phyloP scores from a whole-genome alignment of 2,329 filamentous ascomycete genomes.

The Alternaria sp. region DNA sequence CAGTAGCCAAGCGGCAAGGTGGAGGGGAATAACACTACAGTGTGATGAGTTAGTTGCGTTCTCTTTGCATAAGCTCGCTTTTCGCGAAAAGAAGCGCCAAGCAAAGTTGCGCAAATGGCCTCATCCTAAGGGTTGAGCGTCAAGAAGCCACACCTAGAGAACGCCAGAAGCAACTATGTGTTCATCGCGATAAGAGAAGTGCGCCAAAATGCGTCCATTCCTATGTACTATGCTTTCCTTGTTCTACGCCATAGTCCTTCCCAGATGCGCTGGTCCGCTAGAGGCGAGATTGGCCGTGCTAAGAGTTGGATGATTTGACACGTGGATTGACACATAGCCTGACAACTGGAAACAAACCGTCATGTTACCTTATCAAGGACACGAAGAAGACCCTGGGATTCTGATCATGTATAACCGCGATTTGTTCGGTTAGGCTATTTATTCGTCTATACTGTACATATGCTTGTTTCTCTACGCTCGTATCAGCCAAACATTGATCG shows the following conservation, averaged over 20 bases:
- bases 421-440: neutral
- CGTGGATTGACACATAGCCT: neutral
- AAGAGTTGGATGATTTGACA: neutral
- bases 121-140: neutral
- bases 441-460: neutral
- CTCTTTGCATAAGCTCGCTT: neutral
- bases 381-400: neutral
- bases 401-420: neutral
- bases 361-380: neutral
- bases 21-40: neutral
- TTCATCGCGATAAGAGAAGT: neutral
- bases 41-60: neutral
- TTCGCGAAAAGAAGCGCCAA: neutral
- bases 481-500: neutral
- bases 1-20: neutral
- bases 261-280: neutral
- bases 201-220: constrained; percentile 10
- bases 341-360: neutral
- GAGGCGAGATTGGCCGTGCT: neutral
- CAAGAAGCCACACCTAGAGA: neutral
- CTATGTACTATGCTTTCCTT: neutral
- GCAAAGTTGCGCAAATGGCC: constrained; percentile 16
- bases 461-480: neutral
- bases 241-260: neutral
- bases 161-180: neutral